Base-by-base conservation (phyloP, 108 stramenopile species). In the Nannochloropsis gaditana region DNA sequence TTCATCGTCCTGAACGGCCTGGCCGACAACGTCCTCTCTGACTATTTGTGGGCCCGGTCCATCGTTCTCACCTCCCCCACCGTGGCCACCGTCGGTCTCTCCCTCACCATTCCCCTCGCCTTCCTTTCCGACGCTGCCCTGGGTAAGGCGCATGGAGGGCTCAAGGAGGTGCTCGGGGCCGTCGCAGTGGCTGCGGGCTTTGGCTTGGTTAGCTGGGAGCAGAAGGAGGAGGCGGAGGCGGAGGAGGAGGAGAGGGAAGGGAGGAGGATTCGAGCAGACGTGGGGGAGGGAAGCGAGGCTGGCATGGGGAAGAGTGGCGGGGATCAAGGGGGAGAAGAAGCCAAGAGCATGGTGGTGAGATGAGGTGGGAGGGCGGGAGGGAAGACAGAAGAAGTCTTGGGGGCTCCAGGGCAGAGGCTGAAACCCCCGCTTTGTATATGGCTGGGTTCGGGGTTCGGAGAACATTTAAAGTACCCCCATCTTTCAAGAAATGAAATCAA, bases 101-200 rank as follows among this genome's bases (percentile, higher is more conserved):
- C 95, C 15, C 91, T 99, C 83, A 99, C 98, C 43, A 96, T 99
- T 42, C 98, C 98, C 19, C 87, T 98, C 86, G 97, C 97, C 2
- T 95, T 97, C 85, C 43, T 86, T 41, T 91, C 94, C 83, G 96
- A 98, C 88, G 86, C 50, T n/a, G 43, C 43, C 9, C 42, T 88
- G 21, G 59, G 59, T n/a, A 73, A 73, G 8, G 15, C n/a, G 59
- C 59, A n/a, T 15, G 59, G 59, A 73, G 59, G 59, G 8, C n/a
- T 15, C 19, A n/a, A 73, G 59, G 59, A 73, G 59, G 8, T 73
- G 0, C 2, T 73, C 4, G 59, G 59, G 15, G 59, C 59, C 4
- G 19, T 73, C 19, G 59, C 59, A 73, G 59, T 73, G n/a, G 59
- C 59, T n/a, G 59, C 59, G n/a, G 59, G 59, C 19, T 73, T 73